Conservation (phyloP, 2,329 filamentous ascomycete genomes). For the Pseudocercospora crystallina region DNA sequence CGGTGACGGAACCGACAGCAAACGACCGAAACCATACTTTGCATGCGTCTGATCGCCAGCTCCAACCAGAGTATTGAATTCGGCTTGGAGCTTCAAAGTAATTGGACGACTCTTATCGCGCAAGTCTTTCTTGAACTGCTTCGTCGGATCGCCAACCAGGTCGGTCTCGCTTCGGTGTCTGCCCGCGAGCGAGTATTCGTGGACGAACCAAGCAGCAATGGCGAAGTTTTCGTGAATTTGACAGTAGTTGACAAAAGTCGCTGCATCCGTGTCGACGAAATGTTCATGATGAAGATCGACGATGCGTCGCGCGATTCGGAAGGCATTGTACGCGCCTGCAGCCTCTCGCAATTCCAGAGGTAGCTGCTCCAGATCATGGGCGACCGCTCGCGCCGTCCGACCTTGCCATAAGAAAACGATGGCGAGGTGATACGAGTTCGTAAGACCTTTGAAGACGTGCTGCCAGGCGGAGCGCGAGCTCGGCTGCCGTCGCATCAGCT, state of each 20-base stretch:
- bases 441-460: constrained; percentile 29
- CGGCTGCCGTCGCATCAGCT: constrained; percentile 25
- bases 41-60: too few relatives aligned
- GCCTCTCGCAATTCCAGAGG: neutral
- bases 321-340: constrained; percentile 23
- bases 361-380: too few relatives aligned
- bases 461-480: constrained; percentile 25
- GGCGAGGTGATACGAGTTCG: neutral
- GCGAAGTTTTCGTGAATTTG: constrained; percentile 33
- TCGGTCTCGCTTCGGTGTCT: too few relatives aligned
- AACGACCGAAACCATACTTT: constrained; percentile 22
- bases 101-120: too few relatives aligned
- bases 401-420: too few relatives aligned
- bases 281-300: constrained; percentile 14
- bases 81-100: too few relatives aligned
- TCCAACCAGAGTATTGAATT: too few relatives aligned
- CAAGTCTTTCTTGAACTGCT: too few relatives aligned
- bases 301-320: constrained; percentile 20
- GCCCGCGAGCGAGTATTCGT: neutral
- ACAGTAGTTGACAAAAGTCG: constrained; percentile 34
- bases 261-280: constrained; percentile 36
- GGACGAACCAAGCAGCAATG: constrained; percentile 24
- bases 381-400: too few relatives aligned
- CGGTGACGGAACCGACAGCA: constrained; percentile 49
- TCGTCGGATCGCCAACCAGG: too few relatives aligned